Evolutionary conservation across 352 stramenopile species (phyloP).

Genomic region (Phytophthora europaea): DNA sequence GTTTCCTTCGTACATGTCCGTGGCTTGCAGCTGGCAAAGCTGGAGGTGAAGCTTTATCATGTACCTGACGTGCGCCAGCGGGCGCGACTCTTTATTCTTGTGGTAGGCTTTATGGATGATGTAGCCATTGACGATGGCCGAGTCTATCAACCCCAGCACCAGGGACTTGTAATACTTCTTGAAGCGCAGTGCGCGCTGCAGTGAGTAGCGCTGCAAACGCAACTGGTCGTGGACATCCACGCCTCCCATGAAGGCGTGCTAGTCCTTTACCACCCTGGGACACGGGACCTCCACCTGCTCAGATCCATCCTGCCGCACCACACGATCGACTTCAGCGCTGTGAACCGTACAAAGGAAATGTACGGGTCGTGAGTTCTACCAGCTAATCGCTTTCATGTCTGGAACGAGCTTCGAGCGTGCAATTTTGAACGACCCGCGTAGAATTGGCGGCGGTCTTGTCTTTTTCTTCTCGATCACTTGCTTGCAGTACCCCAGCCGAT

Average conservation of each 20-base stretch:
- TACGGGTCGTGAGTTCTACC: neutral
- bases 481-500: too few species aligned
- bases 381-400: slow-evolving; percentile 2
- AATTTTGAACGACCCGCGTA: too few species aligned
- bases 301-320: neutral
- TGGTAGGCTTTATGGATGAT: slow-evolving; percentile 21
- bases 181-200: too few species aligned
- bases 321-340: neutral
- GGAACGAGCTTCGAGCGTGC: too few species aligned
- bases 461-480: too few species aligned
- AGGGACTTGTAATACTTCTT: too few species aligned
- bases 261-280: neutral
- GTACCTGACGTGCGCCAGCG: neutral
- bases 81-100: neutral
- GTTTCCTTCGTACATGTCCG: neutral
- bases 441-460: too few species aligned
- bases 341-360: too few species aligned
- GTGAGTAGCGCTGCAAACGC: too few species aligned
- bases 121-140: slow-evolving; percentile 1
- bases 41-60: neutral
- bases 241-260: neutral
- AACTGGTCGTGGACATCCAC: too few species aligned
- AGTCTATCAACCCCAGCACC: too few species aligned
- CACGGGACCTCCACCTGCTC: neutral
- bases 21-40: neutral